A percentile compares a stretch with the other conserved stretches of the same genome.
Evolutionary conservation across 352 stramenopile species (phyloP).

Genomic region (Phytophthora quininea): DNA sequence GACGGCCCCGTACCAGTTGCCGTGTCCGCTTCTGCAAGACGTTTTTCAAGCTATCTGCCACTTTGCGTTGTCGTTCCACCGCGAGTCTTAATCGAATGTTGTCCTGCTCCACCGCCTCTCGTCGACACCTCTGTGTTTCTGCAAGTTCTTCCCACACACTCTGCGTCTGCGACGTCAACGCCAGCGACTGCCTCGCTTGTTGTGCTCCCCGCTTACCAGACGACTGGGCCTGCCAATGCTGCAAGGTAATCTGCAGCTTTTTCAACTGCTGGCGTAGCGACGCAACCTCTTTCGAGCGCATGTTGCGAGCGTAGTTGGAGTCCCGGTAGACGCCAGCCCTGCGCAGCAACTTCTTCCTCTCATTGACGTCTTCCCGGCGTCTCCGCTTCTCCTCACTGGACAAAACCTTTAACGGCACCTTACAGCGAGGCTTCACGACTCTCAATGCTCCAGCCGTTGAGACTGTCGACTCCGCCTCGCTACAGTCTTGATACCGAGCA

Average conservation of each 20-base stretch:
- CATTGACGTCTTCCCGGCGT: neutral
- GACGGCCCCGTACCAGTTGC: slow-evolving; percentile 1
- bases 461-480: too few species aligned
- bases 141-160: slow-evolving; percentile 32
- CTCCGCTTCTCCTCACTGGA: slow-evolving; percentile 11
- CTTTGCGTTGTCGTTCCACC: slow-evolving; percentile 47
- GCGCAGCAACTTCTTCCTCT: neutral
- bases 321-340: neutral
- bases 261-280: neutral
- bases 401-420: neutral
- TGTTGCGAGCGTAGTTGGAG: neutral
- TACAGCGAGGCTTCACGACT: too few species aligned
- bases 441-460: neutral
- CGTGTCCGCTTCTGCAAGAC: slow-evolving; percentile 34
- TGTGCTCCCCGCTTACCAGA: slow-evolving; percentile 4
- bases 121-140: slow-evolving; percentile 13
- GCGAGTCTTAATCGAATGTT: slow-evolving; percentile 32
- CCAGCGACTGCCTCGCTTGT: neutral
- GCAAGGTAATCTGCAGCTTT: slow-evolving; percentile 54
- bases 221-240: slow-evolving; percentile 20
- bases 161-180: neutral
- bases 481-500: too few species aligned
- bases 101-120: slow-evolving; percentile 27
- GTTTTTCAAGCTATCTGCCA: slow-evolving; percentile 39
- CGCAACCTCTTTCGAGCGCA: neutral